Conservation (phyloP, 441 rosid genomes). For the Euphorbia celastroides region DNA sequence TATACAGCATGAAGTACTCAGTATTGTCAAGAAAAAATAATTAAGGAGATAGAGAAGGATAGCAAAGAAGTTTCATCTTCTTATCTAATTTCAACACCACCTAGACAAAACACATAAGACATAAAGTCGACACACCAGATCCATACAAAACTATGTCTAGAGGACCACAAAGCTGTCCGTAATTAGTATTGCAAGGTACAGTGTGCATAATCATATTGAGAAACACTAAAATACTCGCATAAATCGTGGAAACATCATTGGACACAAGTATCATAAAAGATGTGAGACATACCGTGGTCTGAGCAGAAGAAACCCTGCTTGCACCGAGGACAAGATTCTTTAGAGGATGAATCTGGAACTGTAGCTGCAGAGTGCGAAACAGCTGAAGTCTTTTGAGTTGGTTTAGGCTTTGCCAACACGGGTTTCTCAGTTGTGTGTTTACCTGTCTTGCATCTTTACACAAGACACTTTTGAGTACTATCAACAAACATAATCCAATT, state of each 20-base stretch:
- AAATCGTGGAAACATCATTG: not conserved
- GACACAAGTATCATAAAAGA: not conserved
- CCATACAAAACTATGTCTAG: too few species aligned
- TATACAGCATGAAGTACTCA: too few species aligned
- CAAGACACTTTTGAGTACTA: constrained; percentile 14
- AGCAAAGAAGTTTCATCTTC: too few species aligned
- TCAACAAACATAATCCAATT: not conserved
- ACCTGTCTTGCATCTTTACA: constrained; percentile 83
- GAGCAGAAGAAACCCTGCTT: constrained; percentile 97
- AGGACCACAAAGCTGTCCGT: too few species aligned
- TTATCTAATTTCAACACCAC: too few species aligned
- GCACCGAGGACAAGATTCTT: constrained; percentile 76
- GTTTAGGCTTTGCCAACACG: constrained; percentile 38
- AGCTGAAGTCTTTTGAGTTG: constrained; percentile 29
- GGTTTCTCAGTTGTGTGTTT: constrained; percentile 94
- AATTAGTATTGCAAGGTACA: too few species aligned
- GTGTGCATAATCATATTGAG: too few species aligned
- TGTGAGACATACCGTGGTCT: constrained; percentile 58
- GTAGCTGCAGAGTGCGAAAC: constrained; percentile 32
- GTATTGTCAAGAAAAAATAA: too few species aligned
- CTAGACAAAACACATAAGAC: too few species aligned
- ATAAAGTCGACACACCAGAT: too few species aligned
- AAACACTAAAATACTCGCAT: too few species aligned
- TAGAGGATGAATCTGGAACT: constrained; percentile 34
- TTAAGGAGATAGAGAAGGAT: too few species aligned